phyloP scores from a whole-genome alignment of 2,329 filamentous ascomycete genomes.

The Fusarium sp. region DNA sequence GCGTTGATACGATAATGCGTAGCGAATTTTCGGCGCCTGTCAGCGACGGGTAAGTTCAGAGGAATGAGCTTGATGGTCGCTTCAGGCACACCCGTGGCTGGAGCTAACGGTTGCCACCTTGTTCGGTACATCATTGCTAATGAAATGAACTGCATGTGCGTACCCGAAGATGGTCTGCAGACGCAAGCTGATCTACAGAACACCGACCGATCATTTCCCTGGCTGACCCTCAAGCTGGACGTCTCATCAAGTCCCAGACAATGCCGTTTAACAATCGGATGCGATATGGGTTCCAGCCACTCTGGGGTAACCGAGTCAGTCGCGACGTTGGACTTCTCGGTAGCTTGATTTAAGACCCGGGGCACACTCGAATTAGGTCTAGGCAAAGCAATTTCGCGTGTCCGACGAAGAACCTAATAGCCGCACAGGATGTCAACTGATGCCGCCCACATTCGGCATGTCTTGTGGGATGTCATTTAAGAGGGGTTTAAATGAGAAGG shows the following conservation, averaged over 20 bases:
- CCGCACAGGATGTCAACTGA: constrained; percentile 20
- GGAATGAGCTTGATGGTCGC: constrained; percentile 4
- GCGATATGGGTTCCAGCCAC: constrained; percentile 3
- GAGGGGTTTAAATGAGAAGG: neutral
- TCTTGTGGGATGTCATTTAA: neutral
- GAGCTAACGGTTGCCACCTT: constrained; percentile 1
- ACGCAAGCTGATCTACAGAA: neutral
- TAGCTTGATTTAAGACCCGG: constrained; percentile 18
- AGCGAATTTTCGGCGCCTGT: neutral
- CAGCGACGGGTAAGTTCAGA: neutral
- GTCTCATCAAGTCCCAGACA: neutral
- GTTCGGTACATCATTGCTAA: neutral
- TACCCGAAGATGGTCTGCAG: constrained; percentile 7
- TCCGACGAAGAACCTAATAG: constrained; percentile 14
- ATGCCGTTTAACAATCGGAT: neutral
- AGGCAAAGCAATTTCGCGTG: constrained; percentile 9
- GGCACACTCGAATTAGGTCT: constrained; percentile 22
- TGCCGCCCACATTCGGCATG: constrained; percentile 12
- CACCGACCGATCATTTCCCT: neutral
- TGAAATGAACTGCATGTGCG: constrained; percentile 4
- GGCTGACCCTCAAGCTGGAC: neutral
- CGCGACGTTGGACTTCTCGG: constrained; percentile 1
- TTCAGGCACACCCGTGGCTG: neutral
- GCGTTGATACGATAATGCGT: neutral
- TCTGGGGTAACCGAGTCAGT: constrained; percentile 32